Evolutionary conservation across 2,329 filamentous ascomycete genomes (phyloP), one percentile per base, ranked within the genome.

Genomic region (Aureobasidium sp.): DNA sequence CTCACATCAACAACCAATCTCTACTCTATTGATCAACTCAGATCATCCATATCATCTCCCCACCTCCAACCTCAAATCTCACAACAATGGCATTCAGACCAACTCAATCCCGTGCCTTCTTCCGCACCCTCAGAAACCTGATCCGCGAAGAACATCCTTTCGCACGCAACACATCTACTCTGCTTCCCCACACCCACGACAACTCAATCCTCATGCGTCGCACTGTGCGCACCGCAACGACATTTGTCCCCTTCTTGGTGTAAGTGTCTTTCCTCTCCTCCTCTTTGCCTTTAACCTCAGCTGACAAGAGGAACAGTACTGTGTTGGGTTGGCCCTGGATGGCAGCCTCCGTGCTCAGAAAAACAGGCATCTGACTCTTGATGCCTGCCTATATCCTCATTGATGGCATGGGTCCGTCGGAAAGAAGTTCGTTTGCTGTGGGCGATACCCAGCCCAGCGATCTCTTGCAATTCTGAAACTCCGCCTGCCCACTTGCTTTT

Each of bases 11-110:
- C 9, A 25, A 37, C 29, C 16, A 30, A 36, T 52, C 47, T 52
- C 47, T 9, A 60, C 57, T 41, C 55, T 25, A 34, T 37, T 11
- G 34, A 37, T 37, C 34, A 6, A 37, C 15, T 37, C 34, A 21
- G 13, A 37, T 37, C 34, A 37, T 15, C 3, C 3, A 15, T 2
- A 37, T 4, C 34, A 4, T 3, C 13, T 15, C 32, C 6, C 42
- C 9, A 45, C 21, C 44, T 13, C 7, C 27, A 59, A 49, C 36
- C 21, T 21, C 21, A 42, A 36, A 59, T 5, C 34, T 37, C 13
- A 3, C 11, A 34, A 61, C 59, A 47, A 61, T 61, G 59, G 50
- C 59, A 39, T 61, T 55, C 59, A 60, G 39, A 60, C 49, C 59
- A 36, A 62, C 61, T 15, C 54, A 47, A 39, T 36, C 53, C 53